Conservation (phyloP, 2,329 filamentous ascomycete species). For the Albophoma yamanashiensis region DNA sequence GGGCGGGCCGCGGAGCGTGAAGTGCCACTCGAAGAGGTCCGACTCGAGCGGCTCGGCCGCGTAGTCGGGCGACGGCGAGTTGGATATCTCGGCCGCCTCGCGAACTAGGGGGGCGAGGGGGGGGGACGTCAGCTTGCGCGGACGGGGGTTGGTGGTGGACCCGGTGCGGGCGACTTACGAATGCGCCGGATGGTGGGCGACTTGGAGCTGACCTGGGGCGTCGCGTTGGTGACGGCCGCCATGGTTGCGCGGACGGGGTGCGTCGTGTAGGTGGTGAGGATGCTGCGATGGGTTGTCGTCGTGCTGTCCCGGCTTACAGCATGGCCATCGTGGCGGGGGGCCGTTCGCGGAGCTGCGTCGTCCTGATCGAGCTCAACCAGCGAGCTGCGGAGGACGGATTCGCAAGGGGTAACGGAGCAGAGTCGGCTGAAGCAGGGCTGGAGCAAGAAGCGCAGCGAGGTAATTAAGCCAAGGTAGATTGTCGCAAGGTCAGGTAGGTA, state of each 20-base stretch:
- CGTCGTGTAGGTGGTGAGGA: neutral
- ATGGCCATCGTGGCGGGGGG: neutral
- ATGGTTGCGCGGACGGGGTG: neutral
- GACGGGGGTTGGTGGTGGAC: conserved; percentile 1
- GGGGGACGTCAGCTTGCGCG: too few species aligned
- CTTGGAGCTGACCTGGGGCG: conserved; percentile 53
- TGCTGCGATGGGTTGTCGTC: neutral
- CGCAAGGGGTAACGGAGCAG: neutral
- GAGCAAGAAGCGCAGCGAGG: neutral
- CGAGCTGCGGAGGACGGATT: neutral
- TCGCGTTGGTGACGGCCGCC: conserved; percentile 7
- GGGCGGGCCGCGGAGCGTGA: conserved; percentile 86
- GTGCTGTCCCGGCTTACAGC: neutral
- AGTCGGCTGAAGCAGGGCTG: neutral
- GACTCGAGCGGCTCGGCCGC: conserved; percentile 74
- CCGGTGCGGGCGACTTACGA: conserved; percentile 51
- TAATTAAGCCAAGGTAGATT: neutral
- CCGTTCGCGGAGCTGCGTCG: neutral
- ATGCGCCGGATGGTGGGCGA: conserved; percentile 80
- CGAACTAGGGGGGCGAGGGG: conserved; percentile 45
- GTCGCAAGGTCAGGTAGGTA: too few species aligned
- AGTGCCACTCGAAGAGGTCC: conserved; percentile 98
- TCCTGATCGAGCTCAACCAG: neutral
- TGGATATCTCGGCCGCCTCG: conserved; percentile 80
- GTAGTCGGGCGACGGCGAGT: conserved; percentile 73